Base-by-base conservation (phyloP, 2,329 filamentous ascomycete species). In the Penicillium sp. region DNA sequence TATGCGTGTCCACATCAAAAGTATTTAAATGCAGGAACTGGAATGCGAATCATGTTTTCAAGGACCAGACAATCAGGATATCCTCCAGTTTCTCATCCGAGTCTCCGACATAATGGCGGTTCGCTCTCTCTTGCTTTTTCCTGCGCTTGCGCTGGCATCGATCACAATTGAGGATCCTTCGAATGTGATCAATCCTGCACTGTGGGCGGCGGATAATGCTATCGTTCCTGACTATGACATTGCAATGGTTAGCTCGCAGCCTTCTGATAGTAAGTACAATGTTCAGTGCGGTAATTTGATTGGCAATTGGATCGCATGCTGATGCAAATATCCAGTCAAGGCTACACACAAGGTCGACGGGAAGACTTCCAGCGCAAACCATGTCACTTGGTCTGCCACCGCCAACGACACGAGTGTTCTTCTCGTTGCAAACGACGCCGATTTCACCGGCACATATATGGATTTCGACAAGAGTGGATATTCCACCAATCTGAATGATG, bases 391-490 rank as follows among this genome's bases (percentile, higher is more conserved):
- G 45, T 50, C 51, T 14, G 57, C 57, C 12, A 48, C 54, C 7
- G 48, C 56, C n/a, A 62, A 64, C 18, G 61, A 64, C 25, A 64
- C 58, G 14, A 61, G 57, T 35, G 60, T 64, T 1, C 50, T 64
- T 2, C 48, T 61, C 9, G 54, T 55, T 14, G 47, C 61, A 2
- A 44, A 60, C 2, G 31, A 43, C 1, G 49, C 55, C 15, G 33
- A n/a, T 2, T 56, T 59, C 27, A 64, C 63, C n/a, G 47, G 69
- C 5, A 67, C 67, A 2, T 62, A 67, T 27, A 56, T 61, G 4
- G 51, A 64, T 26, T 48, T 72, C 6, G n/a, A 64, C 27, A 73
- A 73, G 56, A 46, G 57, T 18, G 70, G 70, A 1, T 72, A 72
- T 42, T 61, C 60, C 4, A 63, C 61, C 14, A 66, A 70, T 46